Conservation (phyloP, 2,329 filamentous ascomycete species). For the Aspergillus sp. region DNA sequence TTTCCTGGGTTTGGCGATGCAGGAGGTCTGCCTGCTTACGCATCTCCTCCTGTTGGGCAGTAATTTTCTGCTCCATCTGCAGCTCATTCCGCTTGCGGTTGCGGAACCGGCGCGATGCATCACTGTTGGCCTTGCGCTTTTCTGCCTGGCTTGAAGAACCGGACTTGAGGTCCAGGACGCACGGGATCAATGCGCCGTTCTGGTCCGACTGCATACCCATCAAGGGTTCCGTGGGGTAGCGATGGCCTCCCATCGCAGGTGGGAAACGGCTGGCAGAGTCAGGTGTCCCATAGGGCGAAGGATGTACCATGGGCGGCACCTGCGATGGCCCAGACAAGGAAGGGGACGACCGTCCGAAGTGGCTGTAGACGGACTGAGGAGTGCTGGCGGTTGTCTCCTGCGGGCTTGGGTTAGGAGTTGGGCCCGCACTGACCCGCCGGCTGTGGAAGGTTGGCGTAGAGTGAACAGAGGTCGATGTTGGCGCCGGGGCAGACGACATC, state of each 20-base stretch:
- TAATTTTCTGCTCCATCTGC: conserved; percentile 33
- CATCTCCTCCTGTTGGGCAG: conserved; percentile 32
- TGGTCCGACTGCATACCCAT: too few relatives aligned
- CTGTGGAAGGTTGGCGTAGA: conserved; percentile 28
- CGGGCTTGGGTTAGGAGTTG: conserved; percentile 24
- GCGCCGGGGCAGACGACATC: conserved; percentile 12
- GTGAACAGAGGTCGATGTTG: conserved; percentile 17
- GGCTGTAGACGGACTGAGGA: conserved; percentile 26
- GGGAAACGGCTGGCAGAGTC: conserved; percentile 22
- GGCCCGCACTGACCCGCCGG: conserved; percentile 24
- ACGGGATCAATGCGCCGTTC: conserved; percentile 23
- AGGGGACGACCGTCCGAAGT: conserved; percentile 25
- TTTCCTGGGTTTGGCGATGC: conserved; percentile 27
- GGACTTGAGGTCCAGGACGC: conserved; percentile 34
- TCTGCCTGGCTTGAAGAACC: conserved; percentile 36
- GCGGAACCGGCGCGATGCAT: conserved; percentile 36
- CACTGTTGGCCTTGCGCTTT: conserved; percentile 38
- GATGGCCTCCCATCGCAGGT: conserved; percentile 15
- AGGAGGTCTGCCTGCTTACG: conserved; percentile 23
- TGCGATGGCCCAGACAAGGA: conserved; percentile 15
- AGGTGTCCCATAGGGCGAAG: conserved; percentile 17
- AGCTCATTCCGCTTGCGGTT: conserved; percentile 36
- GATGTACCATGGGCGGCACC: conserved; percentile 10
- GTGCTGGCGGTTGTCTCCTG: conserved; percentile 32
- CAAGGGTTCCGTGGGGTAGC: conserved; percentile 9